Conservation (phyloP, 495 filamentous ascomycete species). For the Corynascus novoguineensis region DNA sequence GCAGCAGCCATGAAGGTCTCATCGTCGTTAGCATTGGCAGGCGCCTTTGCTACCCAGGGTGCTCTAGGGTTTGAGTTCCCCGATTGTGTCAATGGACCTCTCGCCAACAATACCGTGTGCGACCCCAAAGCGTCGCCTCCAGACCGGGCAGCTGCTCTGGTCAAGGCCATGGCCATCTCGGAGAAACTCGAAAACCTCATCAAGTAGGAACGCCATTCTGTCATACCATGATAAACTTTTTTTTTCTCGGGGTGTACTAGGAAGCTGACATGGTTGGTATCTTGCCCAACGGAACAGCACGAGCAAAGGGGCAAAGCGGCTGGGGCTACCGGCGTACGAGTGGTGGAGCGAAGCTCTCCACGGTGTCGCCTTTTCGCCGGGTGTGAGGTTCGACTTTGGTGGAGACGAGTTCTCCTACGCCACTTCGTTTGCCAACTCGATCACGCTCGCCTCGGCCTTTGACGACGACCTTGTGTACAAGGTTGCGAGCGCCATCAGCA, state of each 20-base stretch:
- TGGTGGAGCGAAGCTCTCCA: conserved; percentile 54
- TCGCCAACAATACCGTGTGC: conserved; percentile 34
- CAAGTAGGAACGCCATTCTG: conserved; percentile 8
- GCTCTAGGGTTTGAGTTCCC: conserved; percentile 18
- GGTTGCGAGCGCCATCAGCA: conserved; percentile 47
- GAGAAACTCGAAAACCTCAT: conserved; percentile 42
- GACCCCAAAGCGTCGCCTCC: background rate
- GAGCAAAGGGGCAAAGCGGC: conserved; percentile 4
- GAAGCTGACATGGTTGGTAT: background rate
- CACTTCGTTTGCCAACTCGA: conserved; percentile 45
- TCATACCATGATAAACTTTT: background rate
- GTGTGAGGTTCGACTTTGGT: conserved; percentile 7
- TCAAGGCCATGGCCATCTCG: conserved; percentile 37
- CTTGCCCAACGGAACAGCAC: background rate
- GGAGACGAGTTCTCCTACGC: conserved; percentile 33
- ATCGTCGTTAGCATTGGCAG: background rate
- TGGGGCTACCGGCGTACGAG: conserved; percentile 30
- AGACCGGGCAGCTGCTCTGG: conserved; percentile 36
- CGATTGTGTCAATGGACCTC: conserved; percentile 31
- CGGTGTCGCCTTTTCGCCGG: conserved; percentile 39
- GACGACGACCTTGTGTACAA: conserved; percentile 41
- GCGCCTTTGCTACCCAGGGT: background rate
- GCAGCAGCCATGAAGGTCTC: background rate
- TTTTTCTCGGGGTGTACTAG: no score
- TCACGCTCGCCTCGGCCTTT: conserved; percentile 41